Base-by-base conservation (phyloP, 768 basidiomycete species). In the Boletus tomentosulus region DNA sequence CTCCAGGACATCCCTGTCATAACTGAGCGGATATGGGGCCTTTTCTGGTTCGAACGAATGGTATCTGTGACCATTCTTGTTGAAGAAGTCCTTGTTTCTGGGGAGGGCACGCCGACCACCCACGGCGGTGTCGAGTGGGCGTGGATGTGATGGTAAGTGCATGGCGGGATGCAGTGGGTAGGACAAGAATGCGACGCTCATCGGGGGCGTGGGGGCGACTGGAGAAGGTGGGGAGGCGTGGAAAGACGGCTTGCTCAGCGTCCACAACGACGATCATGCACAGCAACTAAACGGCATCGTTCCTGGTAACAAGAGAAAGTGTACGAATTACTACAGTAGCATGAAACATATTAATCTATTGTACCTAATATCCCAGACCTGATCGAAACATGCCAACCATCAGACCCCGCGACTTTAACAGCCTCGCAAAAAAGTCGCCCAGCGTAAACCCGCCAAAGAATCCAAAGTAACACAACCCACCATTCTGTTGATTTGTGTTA, bases 21-120 rank as follows among this genome's bases (percentile, higher is more conserved):
- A 90, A 25, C 81, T 84, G 35, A 87, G 64, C 1, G 89, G 89
- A 73, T 91, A 91, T 2, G 87, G 89, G 2, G 86, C 89, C 72
- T 90, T 89, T 66, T 87, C 85, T 37, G 76, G 77, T 57, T 84
- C 84, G 62, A 83, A 84, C 16, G 79, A 75, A 65, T 89, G 89
- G 55, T 86, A 83, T 50, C 75, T 76, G 45, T 79, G 79, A 44
- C 87, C 87, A 61, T 84, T 66, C 61, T 84, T 86, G 59, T 70
- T 65, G 41, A 78, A 63, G 63, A 86, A 87, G 46, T 87, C 84
- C 66, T 80, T 86, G 54, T 67, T 64, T 39, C 66, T 58, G n/a
- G 60, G 63, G 11, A 60, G 55, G 22, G 59, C 55, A 51, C 77
- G 73, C 56, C 73, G 68, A 25, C 71, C 62, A 16, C 65, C 56